Base-by-base conservation (phyloP, 768 basidiomycete species). In the Artomyces pyxidatus region DNA sequence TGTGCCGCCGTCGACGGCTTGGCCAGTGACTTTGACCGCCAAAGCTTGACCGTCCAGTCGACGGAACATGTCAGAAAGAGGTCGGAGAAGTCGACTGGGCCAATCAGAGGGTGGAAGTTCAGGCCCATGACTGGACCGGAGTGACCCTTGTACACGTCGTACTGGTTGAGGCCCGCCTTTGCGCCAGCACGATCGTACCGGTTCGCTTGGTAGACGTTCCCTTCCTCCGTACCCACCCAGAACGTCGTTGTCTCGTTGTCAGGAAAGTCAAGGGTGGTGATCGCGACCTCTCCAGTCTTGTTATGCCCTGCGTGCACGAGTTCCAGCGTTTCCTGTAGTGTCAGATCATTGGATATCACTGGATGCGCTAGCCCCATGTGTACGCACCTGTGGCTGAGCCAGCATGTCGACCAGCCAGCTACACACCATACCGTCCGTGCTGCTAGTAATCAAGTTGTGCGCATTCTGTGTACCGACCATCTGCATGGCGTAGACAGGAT, bases 391-490 rank as follows among this genome's bases (percentile, higher is more conserved):
- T 9, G 96, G 96, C 61, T 95, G 89, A 1, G 96, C 93, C 37
- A 99, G 80, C 94, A 98, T 97, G 68, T 99, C 96, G 7, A 96
- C 89, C 9, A 95, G 71, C 96, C 96, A 99, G 64, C 88, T 90
- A 66, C 96, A 98, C 5, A 99, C 90, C 23, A 85, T 85, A 3
- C 96, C 96, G 65, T 99, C 96, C 10, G 96, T 97, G 59, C 93
- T 96, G 59, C 88, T 90, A 10, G 93, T 92, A 55, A 99, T 92
- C 50, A 99, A 69, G 61, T 96, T 98, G 65, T 98, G 94, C 1
- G 96, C 96, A 63, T 98, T 97, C 67, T 98, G 96, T 2, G 96
- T 96, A 8, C 96, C 96, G 16, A 98, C 89, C 84, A 97, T 92
- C 57, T 88, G 84, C 85, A 99, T 96, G 0, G 91, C 88, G 69